These are phyloP conservation scores for Geoglossum cookeanum DNA, from an alignment of 2,329 filamentous ascomycete species.

Conservation along the genomic window DNA sequence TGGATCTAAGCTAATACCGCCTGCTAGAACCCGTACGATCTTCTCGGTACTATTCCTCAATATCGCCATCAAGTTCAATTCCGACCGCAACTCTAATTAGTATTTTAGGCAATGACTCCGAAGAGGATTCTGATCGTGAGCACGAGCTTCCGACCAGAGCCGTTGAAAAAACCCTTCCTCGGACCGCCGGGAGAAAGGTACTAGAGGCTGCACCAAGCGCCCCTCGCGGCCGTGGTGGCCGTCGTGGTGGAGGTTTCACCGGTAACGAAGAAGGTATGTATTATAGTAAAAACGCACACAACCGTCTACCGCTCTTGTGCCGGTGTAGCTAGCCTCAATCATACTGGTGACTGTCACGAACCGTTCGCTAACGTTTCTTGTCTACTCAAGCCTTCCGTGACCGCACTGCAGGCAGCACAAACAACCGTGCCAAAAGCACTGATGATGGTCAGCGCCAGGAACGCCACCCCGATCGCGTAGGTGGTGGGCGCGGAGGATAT, in stretches of 20 bases:
- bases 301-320: conserved; percentile 3
- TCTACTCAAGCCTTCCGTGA: conserved; percentile 3
- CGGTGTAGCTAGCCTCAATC: neutral
- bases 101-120: conserved; percentile 43
- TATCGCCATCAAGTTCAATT: conserved; percentile 2
- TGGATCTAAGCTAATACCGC: conserved; percentile 9
- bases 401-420: conserved; percentile 46
- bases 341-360: neutral
- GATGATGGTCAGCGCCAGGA: conserved; percentile 44
- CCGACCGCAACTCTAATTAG: neutral
- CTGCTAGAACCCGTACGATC: conserved; percentile 81
- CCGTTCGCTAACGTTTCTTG: neutral
- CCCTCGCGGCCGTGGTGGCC: conserved; percentile 28
- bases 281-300: neutral
- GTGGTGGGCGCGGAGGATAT: conserved; percentile 16
- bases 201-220: conserved; percentile 47
- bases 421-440: conserved; percentile 64
- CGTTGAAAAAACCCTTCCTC: conserved; percentile 62
- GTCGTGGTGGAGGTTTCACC: conserved; percentile 36
- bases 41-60: conserved; percentile 60
- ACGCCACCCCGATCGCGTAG: conserved; percentile 20
- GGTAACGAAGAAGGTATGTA: conserved; percentile 78
- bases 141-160: conserved; percentile 68
- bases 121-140: conserved; percentile 54
- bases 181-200: conserved; percentile 73